These are phyloP conservation scores for Tolypocladium ovalisporum DNA, from an alignment of 2,329 filamentous ascomycete species.

Conservation along the genomic window DNA sequence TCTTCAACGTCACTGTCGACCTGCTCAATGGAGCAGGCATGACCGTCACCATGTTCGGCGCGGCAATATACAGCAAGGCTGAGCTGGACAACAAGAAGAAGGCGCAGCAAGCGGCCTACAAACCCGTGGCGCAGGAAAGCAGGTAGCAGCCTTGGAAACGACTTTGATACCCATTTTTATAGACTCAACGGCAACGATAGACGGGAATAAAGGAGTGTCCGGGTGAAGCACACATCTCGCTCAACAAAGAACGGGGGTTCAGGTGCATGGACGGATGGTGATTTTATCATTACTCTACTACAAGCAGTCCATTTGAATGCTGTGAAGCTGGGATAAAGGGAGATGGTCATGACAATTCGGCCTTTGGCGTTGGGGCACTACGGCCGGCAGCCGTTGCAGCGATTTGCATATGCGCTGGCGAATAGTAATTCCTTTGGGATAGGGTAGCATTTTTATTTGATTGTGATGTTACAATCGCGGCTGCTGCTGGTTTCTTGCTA, in stretches of 20 bases:
- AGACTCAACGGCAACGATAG: conserved; percentile 3
- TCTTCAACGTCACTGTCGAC: conserved; percentile 40
- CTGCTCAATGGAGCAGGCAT: conserved; percentile 45
- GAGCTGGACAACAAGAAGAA: conserved; percentile 38
- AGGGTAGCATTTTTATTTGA: conserved; percentile 4
- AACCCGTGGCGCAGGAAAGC: conserved; percentile 22
- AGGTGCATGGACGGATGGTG: neutral
- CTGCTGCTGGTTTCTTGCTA: neutral
- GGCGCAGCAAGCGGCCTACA: conserved; percentile 20
- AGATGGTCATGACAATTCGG: neutral
- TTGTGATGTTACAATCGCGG: neutral
- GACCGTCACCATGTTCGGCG: conserved; percentile 41
- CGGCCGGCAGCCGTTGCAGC: neutral
- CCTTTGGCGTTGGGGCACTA: conserved; percentile 8
- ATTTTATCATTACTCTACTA: neutral
- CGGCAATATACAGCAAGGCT: conserved; percentile 46
- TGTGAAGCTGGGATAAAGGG: neutral
- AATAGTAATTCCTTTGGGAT: conserved; percentile 4
- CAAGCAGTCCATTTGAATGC: neutral
- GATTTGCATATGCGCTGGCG: neutral
- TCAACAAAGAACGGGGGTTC: neutral
- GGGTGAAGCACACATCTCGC: neutral
- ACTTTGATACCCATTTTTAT: conserved; percentile 7
- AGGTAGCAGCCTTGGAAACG: conserved; percentile 6
- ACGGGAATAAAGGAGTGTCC: conserved; percentile 1